phyloP scores from a whole-genome alignment of 2,329 filamentous ascomycete genomes.

The Akanthomyces muscarius region DNA sequence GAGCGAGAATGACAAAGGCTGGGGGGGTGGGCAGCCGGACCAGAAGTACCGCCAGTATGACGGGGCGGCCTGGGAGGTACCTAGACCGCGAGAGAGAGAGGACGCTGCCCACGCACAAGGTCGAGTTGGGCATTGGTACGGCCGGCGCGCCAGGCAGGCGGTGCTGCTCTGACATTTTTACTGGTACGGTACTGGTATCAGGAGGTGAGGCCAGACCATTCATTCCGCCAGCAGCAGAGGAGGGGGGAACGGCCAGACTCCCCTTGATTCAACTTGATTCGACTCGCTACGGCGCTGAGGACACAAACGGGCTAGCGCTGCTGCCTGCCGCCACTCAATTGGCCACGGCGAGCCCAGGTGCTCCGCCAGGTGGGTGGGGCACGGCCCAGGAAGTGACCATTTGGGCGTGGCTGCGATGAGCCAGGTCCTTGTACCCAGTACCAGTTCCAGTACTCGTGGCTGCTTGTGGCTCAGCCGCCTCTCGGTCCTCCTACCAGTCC shows the following conservation, averaged over 20 bases:
- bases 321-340: not conserved
- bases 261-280: slow-evolving; percentile 16
- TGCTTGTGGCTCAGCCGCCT: not conserved
- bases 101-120: no score
- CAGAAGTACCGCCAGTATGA: not conserved
- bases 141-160: not conserved
- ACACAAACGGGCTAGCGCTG: slow-evolving; percentile 6
- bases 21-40: slow-evolving; percentile 8
- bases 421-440: not conserved
- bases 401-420: slow-evolving; percentile 8
- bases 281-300: slow-evolving; percentile 3
- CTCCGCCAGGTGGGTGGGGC: slow-evolving; percentile 8
- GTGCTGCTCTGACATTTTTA: not conserved
- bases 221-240: not conserved
- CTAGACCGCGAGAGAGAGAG: not conserved
- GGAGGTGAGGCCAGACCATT: not conserved
- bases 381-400: not conserved
- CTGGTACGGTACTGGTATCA: no score
- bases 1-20: slow-evolving; percentile 22
- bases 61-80: not conserved
- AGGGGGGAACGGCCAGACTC: slow-evolving; percentile 10
- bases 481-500: not conserved
- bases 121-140: not conserved
- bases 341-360: slow-evolving; percentile 6
- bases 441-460: not conserved